These are phyloP conservation scores for Suillus ampliporus DNA, from an alignment of 768 basidiomycete species.

Conservation along the genomic window DNA sequence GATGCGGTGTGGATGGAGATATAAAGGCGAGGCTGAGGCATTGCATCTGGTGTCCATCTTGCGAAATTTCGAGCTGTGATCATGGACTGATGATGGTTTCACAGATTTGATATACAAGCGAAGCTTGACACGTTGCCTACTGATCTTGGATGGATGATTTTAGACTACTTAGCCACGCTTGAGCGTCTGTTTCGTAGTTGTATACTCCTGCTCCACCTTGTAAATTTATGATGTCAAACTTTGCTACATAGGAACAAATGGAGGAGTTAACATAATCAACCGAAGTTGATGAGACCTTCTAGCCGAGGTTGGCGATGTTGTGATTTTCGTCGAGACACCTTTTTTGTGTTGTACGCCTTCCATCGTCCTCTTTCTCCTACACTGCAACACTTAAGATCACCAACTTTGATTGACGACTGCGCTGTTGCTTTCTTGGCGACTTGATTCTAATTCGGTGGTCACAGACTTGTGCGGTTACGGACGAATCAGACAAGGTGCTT, in stretches of 20 bases:
- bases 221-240: neutral
- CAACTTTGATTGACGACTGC: neutral
- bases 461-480: conserved; percentile 7
- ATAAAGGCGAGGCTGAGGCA: conserved; percentile 90
- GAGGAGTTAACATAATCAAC: neutral
- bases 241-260: neutral
- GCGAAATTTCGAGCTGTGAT: too few species aligned
- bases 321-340: conserved; percentile 14
- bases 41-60: conserved; percentile 10
- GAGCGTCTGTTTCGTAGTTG: too few species aligned
- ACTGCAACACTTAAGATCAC: conserved; percentile 7
- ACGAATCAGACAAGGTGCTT: conserved; percentile 17
- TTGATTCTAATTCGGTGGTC: conserved; percentile 13
- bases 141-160: too few species aligned
- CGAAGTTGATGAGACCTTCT: conserved; percentile 4
- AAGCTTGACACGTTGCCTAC: too few species aligned
- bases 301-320: conserved; percentile 14
- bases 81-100: neutral
- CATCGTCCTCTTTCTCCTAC: conserved; percentile 12
- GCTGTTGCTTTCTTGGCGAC: conserved; percentile 7
- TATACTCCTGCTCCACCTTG: neutral
- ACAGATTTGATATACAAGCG: too few species aligned
- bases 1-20: conserved; percentile 76
- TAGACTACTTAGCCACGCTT: too few species aligned
- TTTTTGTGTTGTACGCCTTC: conserved; percentile 11